phyloP scores from a whole-genome alignment of 177 flowering plant genomes.

The Vitis hybrid region DNA sequence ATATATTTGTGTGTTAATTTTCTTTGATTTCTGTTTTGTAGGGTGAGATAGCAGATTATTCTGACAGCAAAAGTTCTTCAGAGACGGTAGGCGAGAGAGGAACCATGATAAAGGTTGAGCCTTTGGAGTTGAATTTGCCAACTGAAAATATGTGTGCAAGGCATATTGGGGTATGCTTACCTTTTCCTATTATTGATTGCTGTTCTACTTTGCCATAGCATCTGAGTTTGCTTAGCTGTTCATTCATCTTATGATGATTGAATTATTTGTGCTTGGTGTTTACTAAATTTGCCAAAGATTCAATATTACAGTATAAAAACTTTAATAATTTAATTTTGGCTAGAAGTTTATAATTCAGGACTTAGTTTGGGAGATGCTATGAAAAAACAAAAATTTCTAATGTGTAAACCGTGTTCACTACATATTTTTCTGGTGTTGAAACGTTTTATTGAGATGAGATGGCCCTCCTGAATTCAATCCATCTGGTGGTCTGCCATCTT shows the following conservation, averaged over 20 bases:
- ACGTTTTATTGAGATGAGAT: background rate
- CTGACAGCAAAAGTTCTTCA: slow-evolving; percentile 26
- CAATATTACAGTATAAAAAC: too few relatives aligned
- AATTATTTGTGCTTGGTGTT: background rate
- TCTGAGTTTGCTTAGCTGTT: background rate
- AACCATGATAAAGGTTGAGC: slow-evolving; percentile 41
- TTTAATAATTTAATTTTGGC: too few relatives aligned
- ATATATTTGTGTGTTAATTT: background rate
- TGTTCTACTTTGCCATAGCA: background rate
- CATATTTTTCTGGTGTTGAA: background rate
- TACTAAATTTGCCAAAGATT: too few relatives aligned
- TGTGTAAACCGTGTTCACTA: background rate
- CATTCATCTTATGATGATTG: too few relatives aligned
- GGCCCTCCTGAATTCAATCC: too few relatives aligned
- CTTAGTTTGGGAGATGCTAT: background rate
- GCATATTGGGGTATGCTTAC: slow-evolving; percentile 33
- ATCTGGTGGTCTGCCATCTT: too few relatives aligned
- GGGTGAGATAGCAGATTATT: slow-evolving; percentile 17
- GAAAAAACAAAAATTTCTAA: background rate
- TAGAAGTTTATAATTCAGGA: background rate
- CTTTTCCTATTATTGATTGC: background rate
- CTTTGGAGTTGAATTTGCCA: slow-evolving; percentile 34
- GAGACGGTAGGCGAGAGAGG: slow-evolving; percentile 16
- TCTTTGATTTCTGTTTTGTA: background rate
- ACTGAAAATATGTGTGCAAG: slow-evolving; percentile 18